A percentile compares a stretch with the other conserved stretches of the same genome.
These are phyloP conservation scores for Pistacia integerrima DNA, from an alignment of 345 rosid genomes.

Conservation along the genomic window DNA sequence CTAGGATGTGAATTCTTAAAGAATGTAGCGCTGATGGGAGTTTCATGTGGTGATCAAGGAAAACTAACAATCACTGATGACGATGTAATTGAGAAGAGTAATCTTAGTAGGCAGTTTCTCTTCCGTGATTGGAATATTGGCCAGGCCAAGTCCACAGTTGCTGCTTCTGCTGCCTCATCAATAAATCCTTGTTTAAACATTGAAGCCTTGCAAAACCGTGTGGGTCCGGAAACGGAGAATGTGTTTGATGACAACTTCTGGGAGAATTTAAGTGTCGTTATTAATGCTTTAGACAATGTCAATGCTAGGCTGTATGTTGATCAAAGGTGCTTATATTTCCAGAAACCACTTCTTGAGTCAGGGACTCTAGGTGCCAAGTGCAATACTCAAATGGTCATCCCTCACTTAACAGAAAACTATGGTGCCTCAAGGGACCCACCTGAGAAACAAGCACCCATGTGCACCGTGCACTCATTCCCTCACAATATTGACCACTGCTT, in stretches of 20 bases:
- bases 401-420: conserved; percentile 95
- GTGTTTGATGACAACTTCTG: conserved; percentile 87
- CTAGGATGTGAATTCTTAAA: conserved; percentile 97
- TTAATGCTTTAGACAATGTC: conserved; percentile 95
- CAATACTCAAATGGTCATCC: conserved; percentile 99
- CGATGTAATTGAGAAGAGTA: conserved; percentile 98
- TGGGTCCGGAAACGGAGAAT: conserved; percentile 90
- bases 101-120: conserved; percentile 96
- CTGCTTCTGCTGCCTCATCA: conserved; percentile 84
- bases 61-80: conserved; percentile 96
- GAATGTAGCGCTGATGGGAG: conserved; percentile 95
- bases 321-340: conserved; percentile 95
- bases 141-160: conserved; percentile 98
- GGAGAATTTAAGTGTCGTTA: conserved; percentile 81
- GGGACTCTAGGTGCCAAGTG: conserved; percentile 99
- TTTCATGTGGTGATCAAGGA: conserved; percentile 80
- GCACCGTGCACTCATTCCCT: conserved; percentile 98
- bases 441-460: conserved; percentile 99
- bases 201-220: conserved; percentile 96
- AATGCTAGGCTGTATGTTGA: conserved; percentile 97
- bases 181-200: conserved; percentile 75
- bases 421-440: conserved; percentile 99
- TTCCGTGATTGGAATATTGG: conserved; percentile 99
- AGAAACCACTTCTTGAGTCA: conserved; percentile 98
- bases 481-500: conserved; percentile 99